These are phyloP conservation scores for Biscogniauxia marginata DNA, from an alignment of 2,329 filamentous ascomycete genomes.

Conservation along the genomic window DNA sequence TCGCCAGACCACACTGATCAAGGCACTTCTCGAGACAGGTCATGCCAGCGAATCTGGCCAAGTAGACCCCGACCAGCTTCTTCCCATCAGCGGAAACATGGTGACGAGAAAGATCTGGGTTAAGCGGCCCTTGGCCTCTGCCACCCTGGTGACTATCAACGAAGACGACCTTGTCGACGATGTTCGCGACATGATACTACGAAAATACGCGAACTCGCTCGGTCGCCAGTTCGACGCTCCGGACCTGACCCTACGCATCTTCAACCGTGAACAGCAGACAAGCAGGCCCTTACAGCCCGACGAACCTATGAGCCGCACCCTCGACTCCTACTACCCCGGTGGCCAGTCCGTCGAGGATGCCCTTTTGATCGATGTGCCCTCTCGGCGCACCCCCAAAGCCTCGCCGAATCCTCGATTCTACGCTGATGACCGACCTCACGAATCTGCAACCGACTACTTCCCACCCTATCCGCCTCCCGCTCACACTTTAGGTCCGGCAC, in stretches of 20 bases:
- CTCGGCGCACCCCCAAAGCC: conserved; percentile 72
- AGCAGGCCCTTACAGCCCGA: conserved; percentile 81
- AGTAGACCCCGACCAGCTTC: conserved; percentile 35
- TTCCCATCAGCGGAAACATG: conserved; percentile 50
- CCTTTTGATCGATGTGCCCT: conserved; percentile 82
- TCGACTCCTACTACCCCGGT: conserved; percentile 82
- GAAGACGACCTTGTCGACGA: conserved; percentile 94
- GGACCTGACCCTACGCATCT: conserved; percentile 78
- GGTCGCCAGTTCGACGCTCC: conserved; percentile 87
- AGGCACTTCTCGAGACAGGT: conserved; percentile 50
- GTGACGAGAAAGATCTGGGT: conserved; percentile 89
- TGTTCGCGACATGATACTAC: conserved; percentile 85
- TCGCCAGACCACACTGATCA: conserved; percentile 48
- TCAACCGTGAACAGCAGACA: conserved; percentile 62
- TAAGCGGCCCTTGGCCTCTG: conserved; percentile 78
- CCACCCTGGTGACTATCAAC: conserved; percentile 80
- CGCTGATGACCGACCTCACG: conserved; percentile 32
- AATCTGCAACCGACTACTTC: conserved; percentile 36
- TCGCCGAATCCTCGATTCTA: conserved; percentile 57
- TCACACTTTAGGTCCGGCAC: conserved; percentile 24
- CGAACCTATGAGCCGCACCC: conserved; percentile 72
- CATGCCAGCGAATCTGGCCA: conserved; percentile 40
- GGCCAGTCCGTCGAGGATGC: conserved; percentile 89
- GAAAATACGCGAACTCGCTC: conserved; percentile 91
- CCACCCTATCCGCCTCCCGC: conserved; percentile 31